These are phyloP conservation scores for Candida glaebosa DNA, from an alignment of 805 yeast species.

Conservation along the genomic window DNA sequence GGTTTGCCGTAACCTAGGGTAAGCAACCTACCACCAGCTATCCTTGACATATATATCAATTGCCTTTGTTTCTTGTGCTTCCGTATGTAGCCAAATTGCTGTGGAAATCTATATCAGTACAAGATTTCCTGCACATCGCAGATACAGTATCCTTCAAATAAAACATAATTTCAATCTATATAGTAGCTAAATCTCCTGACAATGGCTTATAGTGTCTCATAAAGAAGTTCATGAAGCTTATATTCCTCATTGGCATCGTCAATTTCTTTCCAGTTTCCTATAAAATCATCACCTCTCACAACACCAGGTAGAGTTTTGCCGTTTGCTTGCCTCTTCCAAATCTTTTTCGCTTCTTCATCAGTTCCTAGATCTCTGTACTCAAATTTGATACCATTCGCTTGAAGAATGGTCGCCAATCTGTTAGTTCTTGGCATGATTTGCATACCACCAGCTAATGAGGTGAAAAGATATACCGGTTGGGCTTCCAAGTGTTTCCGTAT, in stretches of 20 bases:
- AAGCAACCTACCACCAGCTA: slow-evolving; percentile 1
- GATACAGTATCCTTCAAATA: background rate
- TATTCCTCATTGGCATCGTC: slow-evolving; percentile 85
- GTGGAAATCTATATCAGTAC: background rate
- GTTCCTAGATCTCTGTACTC: slow-evolving; percentile 79
- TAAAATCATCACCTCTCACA: slow-evolving; percentile 74
- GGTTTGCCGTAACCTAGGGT: background rate
- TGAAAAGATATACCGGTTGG: slow-evolving; percentile 71
- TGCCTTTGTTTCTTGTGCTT: background rate
- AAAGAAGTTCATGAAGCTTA: slow-evolving; percentile 57
- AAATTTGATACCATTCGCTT: slow-evolving; percentile 68
- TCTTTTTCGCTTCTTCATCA: slow-evolving; percentile 76
- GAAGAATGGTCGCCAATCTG: slow-evolving; percentile 66
- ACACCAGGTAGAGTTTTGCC: slow-evolving; percentile 83
- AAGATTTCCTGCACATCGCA: background rate
- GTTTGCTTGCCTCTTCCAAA: slow-evolving; percentile 72
- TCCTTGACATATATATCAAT: slow-evolving; percentile 1
- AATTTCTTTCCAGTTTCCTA: slow-evolving; percentile 83
- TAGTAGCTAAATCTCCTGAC: background rate
- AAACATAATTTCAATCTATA: background rate
- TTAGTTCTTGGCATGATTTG: slow-evolving; percentile 76
- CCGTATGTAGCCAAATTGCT: background rate
- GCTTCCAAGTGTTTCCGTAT: slow-evolving; percentile 40
- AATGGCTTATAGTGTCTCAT: slow-evolving; percentile 49
- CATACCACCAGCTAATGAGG: slow-evolving; percentile 86